Conservation (phyloP, 345 rosid species). For the Citrus hindsii region DNA sequence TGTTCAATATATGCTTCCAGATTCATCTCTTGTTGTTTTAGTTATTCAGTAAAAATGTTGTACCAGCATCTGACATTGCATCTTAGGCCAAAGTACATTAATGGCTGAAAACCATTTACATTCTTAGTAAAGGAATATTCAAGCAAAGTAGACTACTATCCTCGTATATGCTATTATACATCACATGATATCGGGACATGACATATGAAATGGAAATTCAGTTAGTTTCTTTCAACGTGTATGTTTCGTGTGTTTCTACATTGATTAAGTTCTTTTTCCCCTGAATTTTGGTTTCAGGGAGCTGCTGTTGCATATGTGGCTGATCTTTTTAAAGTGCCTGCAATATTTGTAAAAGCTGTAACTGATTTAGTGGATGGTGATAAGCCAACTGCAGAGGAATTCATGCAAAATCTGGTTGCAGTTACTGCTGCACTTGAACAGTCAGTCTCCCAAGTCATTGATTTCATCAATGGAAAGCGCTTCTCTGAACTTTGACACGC, state of each 20-base stretch:
- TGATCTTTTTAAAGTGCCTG: constrained; percentile 78
- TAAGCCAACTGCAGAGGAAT: constrained; percentile 74
- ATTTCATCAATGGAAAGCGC: constrained; percentile 67
- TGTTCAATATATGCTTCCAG: not conserved
- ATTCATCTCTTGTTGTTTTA: not conserved
- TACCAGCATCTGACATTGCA: not conserved
- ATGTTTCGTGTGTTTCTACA: not conserved
- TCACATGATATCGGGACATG: not conserved
- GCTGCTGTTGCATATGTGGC: constrained; percentile 87
- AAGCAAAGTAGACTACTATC: not conserved
- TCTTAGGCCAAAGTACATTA: not conserved
- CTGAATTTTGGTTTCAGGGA: constrained; percentile 42
- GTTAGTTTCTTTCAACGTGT: not conserved
- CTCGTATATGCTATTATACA: not conserved
- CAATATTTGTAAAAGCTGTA: constrained; percentile 78
- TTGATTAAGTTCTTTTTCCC: not conserved
- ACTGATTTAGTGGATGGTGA: constrained; percentile 78
- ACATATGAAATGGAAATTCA: not conserved
- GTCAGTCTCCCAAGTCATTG: constrained; percentile 49
- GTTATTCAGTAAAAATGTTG: not conserved
- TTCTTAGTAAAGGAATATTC: not conserved
- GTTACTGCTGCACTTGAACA: constrained; percentile 62
- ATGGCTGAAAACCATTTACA: not conserved
- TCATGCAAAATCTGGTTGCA: constrained; percentile 67
- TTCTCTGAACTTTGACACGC: constrained; percentile 59